phyloP scores from a whole-genome alignment of 2,329 filamentous ascomycete genomes.

The Pseudogymnoascus sp. region DNA sequence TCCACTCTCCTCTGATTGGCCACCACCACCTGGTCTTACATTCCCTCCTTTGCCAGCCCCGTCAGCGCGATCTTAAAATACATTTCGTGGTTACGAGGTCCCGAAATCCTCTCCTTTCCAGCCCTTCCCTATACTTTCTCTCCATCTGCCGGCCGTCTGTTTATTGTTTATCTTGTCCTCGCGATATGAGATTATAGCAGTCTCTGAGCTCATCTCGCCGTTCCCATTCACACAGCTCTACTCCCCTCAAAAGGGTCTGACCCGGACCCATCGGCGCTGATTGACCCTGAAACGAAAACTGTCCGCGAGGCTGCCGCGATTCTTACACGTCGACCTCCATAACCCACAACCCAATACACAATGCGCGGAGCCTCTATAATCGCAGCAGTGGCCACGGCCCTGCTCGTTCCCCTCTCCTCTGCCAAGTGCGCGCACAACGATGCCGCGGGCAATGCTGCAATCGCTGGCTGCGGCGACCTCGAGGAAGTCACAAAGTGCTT shows the following conservation, averaged over 20 bases:
- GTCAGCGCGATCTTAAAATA: slow-evolving; percentile 4
- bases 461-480: background rate
- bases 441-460: background rate
- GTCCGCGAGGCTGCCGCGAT: background rate
- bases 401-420: background rate
- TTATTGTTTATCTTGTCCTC: background rate
- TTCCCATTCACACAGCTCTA: background rate
- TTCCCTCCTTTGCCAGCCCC: background rate
- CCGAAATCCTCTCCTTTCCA: background rate
- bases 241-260: background rate
- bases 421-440: background rate
- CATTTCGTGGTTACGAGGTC: slow-evolving; percentile 1
- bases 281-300: background rate
- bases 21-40: background rate
- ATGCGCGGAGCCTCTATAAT: slow-evolving; percentile 3
- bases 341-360: background rate
- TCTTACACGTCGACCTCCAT: background rate
- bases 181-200: slow-evolving; percentile 1
- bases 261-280: background rate
- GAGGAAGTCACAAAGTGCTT: background rate
- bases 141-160: background rate
- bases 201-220: background rate
- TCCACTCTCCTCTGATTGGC: slow-evolving; percentile 1
- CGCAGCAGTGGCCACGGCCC: background rate
- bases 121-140: background rate